Conservation (phyloP, 192 early-diverging fungal genomes). For the Umbelopsis sp. region DNA sequence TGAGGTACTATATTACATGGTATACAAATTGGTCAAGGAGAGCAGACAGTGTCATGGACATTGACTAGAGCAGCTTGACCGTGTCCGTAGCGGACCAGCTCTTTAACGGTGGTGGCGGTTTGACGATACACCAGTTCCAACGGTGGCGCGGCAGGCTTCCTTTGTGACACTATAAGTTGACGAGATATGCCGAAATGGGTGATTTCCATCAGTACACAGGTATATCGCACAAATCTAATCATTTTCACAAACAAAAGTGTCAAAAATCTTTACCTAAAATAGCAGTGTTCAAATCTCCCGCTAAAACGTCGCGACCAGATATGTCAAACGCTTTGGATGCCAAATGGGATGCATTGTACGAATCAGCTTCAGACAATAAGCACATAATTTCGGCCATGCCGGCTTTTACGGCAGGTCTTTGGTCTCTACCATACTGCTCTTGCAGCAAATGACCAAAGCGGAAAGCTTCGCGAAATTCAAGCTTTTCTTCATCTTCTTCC, state of each 20-base stretch:
- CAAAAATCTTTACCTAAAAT: conserved; percentile 55
- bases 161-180: neutral
- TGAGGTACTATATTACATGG: conserved; percentile 11
- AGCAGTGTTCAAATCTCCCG: conserved; percentile 67
- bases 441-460: conserved; percentile 57
- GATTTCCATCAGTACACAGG: neutral
- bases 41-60: conserved; percentile 28
- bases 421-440: conserved; percentile 50
- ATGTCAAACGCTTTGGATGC: conserved; percentile 57
- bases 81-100: conserved; percentile 39
- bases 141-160: conserved; percentile 21
- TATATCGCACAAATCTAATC: conserved; percentile 3
- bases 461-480: conserved; percentile 41
- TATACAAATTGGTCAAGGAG: neutral
- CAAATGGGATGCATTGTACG: conserved; percentile 42
- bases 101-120: conserved; percentile 34
- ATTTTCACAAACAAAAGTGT: conserved; percentile 3
- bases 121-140: conserved; percentile 52
- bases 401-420: conserved; percentile 18
- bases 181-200: neutral
- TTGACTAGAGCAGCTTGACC: conserved; percentile 49
- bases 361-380: conserved; percentile 71
- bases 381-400: conserved; percentile 66
- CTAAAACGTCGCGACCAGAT: conserved; percentile 58
- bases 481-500: conserved; percentile 28